phyloP scores from a whole-genome alignment of 805 yeast genomes.

The Wickerhamiella lipophila region DNA sequence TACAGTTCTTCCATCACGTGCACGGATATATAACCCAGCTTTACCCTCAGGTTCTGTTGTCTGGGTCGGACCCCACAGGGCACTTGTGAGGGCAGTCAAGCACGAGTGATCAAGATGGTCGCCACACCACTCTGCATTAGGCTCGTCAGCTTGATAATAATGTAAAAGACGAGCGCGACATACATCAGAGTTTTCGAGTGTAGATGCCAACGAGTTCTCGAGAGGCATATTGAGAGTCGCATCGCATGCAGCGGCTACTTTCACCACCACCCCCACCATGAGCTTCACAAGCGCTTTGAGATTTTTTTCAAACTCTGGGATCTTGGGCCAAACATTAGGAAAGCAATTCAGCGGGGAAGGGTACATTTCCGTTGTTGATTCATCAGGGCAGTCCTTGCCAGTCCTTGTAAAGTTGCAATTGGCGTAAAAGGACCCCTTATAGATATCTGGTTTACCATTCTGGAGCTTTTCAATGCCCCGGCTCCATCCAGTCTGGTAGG shows the following conservation, averaged over 20 bases:
- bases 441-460: constrained; percentile 35
- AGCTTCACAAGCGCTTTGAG: constrained; percentile 30
- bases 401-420: constrained; percentile 45
- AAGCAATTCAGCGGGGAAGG: constrained; percentile 34
- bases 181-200: constrained; percentile 39
- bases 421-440: constrained; percentile 46
- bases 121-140: constrained; percentile 41
- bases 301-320: constrained; percentile 22
- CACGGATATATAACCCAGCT: constrained; percentile 41
- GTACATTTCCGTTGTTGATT: constrained; percentile 22
- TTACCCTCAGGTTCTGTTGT: constrained; percentile 30
- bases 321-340: constrained; percentile 42
- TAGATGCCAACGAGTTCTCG: constrained; percentile 30
- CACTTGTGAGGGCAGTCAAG: constrained; percentile 46
- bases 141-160: constrained; percentile 33
- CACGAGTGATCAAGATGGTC: constrained; percentile 51
- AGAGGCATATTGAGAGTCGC: constrained; percentile 13
- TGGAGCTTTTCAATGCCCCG: constrained; percentile 41
- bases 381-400: constrained; percentile 36
- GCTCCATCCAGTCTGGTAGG: constrained; percentile 51
- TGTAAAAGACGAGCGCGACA: constrained; percentile 48
- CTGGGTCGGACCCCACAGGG: constrained; percentile 32
- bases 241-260: constrained; percentile 46
- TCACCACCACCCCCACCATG: constrained; percentile 37
- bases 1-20: constrained; percentile 34